Percentiles rank a stretch among this genome's conserved stretches.
Evolutionary conservation across 1,139 yeast species (phyloP).

Genomic region (Wickerhamomyces sp.): DNA sequence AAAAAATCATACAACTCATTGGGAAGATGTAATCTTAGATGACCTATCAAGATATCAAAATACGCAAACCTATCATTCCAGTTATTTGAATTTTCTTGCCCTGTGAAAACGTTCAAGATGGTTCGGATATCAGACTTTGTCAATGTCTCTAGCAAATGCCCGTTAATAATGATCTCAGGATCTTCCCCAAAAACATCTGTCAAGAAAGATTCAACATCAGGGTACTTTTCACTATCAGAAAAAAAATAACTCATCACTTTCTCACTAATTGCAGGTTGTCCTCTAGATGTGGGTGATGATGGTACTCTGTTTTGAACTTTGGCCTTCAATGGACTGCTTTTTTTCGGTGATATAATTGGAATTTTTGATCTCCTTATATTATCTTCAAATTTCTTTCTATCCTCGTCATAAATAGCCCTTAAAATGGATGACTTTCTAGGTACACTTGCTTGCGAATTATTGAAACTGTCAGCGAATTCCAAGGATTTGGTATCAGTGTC

Average conservation of each 20-base stretch:
- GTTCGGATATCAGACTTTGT: constrained; percentile 8
- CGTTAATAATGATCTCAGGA: constrained; percentile 10
- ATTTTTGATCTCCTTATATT: not conserved
- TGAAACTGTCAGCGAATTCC: too few relatives aligned
- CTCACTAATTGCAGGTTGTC: not conserved
- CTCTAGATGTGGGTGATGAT: not conserved
- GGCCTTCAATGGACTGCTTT: not conserved
- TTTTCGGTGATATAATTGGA: not conserved
- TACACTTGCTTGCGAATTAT: too few relatives aligned
- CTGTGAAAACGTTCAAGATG: constrained; percentile 8
- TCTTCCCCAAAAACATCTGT: constrained; percentile 17
- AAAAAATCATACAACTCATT: constrained; percentile 9
- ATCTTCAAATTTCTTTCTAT: not conserved
- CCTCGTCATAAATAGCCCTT: constrained; percentile 3
- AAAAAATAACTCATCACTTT: constrained; percentile 6
- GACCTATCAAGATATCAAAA: constrained; percentile 18
- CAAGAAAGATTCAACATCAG: constrained; percentile 20
- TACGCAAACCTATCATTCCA: constrained; percentile 15
- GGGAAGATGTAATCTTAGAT: constrained; percentile 15
- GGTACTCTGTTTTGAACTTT: not conserved
- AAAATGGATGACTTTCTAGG: constrained; percentile 9
- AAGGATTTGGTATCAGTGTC: too few relatives aligned
- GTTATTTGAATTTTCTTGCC: constrained; percentile 19
- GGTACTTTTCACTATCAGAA: not conserved
- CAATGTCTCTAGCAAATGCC: constrained; percentile 5